Conservation (phyloP, 257 asterid species). For the Mitragyna speciosa region DNA sequence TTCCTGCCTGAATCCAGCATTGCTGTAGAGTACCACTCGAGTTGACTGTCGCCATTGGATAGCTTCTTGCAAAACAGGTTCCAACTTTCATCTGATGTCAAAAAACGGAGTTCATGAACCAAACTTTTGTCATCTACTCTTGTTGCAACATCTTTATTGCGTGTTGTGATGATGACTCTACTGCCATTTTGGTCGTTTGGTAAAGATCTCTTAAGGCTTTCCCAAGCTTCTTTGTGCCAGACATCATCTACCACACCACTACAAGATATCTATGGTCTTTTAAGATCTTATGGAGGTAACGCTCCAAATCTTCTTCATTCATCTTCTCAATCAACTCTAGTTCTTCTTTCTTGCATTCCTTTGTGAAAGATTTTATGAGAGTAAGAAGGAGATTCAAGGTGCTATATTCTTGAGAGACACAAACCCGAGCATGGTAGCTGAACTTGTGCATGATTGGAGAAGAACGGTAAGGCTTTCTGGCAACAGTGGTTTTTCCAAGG, state of each 20-base stretch:
- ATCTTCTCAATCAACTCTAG: background rate
- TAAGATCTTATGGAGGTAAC: background rate
- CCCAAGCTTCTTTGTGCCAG: constrained; percentile 5
- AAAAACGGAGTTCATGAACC: background rate
- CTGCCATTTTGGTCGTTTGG: background rate
- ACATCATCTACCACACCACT: constrained; percentile 1
- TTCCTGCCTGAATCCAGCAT: background rate
- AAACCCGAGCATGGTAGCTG: background rate
- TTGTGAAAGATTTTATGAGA: background rate
- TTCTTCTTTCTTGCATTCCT: background rate
- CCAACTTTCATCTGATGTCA: background rate
- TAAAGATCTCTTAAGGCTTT: background rate
- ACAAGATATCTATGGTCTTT: background rate
- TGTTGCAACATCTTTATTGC: constrained; percentile 1
- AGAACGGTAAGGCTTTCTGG: background rate
- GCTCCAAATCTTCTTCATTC: background rate
- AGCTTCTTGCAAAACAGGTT: background rate
- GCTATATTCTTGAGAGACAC: background rate
- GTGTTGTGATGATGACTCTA: background rate
- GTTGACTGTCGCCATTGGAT: background rate
- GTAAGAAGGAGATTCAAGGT: background rate
- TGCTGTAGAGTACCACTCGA: background rate
- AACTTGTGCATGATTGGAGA: background rate
- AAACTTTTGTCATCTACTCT: background rate
- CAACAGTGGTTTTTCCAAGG: background rate